Base-by-base conservation (phyloP, 78 protist species). In the Trichosphaerium sp. region DNA sequence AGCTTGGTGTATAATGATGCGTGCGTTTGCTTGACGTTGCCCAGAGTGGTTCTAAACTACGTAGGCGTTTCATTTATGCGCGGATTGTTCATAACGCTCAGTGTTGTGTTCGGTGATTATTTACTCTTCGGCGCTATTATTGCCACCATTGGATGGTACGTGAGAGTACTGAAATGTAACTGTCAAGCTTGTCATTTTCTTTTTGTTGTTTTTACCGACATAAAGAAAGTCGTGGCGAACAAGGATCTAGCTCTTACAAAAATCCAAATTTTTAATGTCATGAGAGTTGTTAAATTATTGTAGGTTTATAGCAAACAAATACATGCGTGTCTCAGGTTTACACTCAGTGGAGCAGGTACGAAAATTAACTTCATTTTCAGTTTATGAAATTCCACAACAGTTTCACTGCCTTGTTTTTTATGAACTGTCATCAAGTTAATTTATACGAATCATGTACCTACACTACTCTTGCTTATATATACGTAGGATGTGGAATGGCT, bases 401-500 rank as follows among this genome's bases (percentile, higher is more conserved):
- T n/a, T n/a, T n/a, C n/a, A n/a, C n/a, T n/a, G n/a, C n/a, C n/a
- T 18, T 64, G n/a, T 56, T 18, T 64, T 64, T 64, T 64, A 18
- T 51, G 68, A 56, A 37, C 64, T 56, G n/a, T n/a, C n/a, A n/a
- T n/a, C n/a, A n/a, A n/a, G n/a, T n/a, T n/a, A n/a, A n/a, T n/a
- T n/a, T n/a, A n/a, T n/a, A n/a, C n/a, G n/a, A n/a, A n/a, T n/a
- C n/a, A n/a, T n/a, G n/a, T n/a, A n/a, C n/a, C n/a, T n/a, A n/a
- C n/a, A n/a, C n/a, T n/a, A n/a, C n/a, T n/a, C n/a, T n/a, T n/a
- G n/a, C n/a, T n/a, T n/a, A n/a, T n/a, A n/a, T n/a, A n/a, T n/a
- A n/a, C n/a, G n/a, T n/a, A 76, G 65, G 69, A 18, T 14, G 94
- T 95, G 26, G 99, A 95, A 58, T 92, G 94, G 91, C 43, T 62